Evolutionary conservation across 164 flowering plant species (phyloP).

Genomic region (Hamamelis virginiana): DNA sequence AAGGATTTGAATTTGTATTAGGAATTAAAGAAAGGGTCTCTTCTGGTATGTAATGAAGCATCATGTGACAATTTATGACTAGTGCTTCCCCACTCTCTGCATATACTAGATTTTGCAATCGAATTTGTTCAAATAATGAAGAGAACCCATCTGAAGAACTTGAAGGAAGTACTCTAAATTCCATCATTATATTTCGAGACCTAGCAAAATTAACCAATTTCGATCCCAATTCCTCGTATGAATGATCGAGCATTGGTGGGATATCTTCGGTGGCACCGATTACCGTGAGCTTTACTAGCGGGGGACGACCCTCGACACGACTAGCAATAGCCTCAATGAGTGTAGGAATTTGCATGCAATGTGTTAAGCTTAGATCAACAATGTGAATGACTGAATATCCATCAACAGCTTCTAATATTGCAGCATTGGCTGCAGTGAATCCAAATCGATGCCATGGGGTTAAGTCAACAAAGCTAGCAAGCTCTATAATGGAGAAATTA

Average conservation of each 20-base stretch:
- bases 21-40: slow-evolving; percentile 38
- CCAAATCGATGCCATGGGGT: slow-evolving; percentile 98
- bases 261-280: slow-evolving; percentile 38
- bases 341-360: slow-evolving; percentile 98
- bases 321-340: slow-evolving; percentile 71
- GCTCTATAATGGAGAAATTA: slow-evolving; percentile 67
- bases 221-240: slow-evolving; percentile 73
- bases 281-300: slow-evolving; percentile 59
- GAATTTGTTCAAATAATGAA: slow-evolving; percentile 58
- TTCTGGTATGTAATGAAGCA: slow-evolving; percentile 75
- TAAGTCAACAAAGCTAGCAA: slow-evolving; percentile 77
- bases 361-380: slow-evolving; percentile 76
- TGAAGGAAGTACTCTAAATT: slow-evolving; percentile 63
- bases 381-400: slow-evolving; percentile 67
- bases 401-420: slow-evolving; percentile 65
- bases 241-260: slow-evolving; percentile 69
- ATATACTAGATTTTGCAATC: slow-evolving; percentile 36
- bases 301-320: slow-evolving; percentile 57
- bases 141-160: slow-evolving; percentile 67
- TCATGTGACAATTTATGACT: slow-evolving; percentile 83
- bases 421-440: slow-evolving; percentile 88
- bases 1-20: slow-evolving; percentile 14
- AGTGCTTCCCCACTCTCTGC: slow-evolving; percentile 52
- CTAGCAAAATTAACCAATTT: slow-evolving; percentile 71
- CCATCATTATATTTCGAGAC: slow-evolving; percentile 60